Evolutionary conservation across 2,329 filamentous ascomycete genomes (phyloP).

Genomic region (Ascomycota sp.): DNA sequence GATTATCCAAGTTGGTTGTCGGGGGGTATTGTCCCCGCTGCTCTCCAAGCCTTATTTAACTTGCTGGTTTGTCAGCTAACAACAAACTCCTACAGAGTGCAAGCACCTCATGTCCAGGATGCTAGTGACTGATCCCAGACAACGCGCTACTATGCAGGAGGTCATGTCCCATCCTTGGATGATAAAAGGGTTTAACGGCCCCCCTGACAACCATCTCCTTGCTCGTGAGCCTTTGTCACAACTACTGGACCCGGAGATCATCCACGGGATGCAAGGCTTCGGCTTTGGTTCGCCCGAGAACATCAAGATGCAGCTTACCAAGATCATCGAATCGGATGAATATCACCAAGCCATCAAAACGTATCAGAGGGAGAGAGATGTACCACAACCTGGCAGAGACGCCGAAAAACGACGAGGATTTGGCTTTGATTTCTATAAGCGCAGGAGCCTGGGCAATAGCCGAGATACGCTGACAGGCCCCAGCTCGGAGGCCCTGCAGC

Average conservation of each 20-base stretch:
- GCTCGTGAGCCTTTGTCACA: conserved; percentile 65
- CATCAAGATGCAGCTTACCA: conserved; percentile 64
- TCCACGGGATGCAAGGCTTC: conserved; percentile 92
- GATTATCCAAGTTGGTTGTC: conserved; percentile 92
- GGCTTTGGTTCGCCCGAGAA: conserved; percentile 80
- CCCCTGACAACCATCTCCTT: conserved; percentile 79
- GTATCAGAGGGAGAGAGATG: conserved; percentile 45
- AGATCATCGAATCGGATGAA: conserved; percentile 80
- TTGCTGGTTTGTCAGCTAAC: conserved; percentile 14
- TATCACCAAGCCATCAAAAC: conserved; percentile 71
- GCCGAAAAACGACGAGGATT: conserved; percentile 76
- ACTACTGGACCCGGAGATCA: conserved; percentile 63
- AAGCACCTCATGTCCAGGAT: conserved; percentile 82
- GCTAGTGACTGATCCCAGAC: conserved; percentile 82
- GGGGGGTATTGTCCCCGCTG: conserved; percentile 34
- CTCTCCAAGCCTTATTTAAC: neutral
- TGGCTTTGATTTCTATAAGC: conserved; percentile 89
- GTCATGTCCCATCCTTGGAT: conserved; percentile 96
- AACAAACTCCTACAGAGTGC: conserved; percentile 43
- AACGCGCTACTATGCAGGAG: conserved; percentile 70
- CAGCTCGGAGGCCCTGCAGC: conserved; percentile 67
- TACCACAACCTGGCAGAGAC: conserved; percentile 34
- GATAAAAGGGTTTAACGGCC: conserved; percentile 68
- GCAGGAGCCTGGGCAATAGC: conserved; percentile 74
- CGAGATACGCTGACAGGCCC: conserved; percentile 67